Conservation (phyloP, 495 filamentous ascomycete genomes). For the Tuber microsphaerosporum region DNA sequence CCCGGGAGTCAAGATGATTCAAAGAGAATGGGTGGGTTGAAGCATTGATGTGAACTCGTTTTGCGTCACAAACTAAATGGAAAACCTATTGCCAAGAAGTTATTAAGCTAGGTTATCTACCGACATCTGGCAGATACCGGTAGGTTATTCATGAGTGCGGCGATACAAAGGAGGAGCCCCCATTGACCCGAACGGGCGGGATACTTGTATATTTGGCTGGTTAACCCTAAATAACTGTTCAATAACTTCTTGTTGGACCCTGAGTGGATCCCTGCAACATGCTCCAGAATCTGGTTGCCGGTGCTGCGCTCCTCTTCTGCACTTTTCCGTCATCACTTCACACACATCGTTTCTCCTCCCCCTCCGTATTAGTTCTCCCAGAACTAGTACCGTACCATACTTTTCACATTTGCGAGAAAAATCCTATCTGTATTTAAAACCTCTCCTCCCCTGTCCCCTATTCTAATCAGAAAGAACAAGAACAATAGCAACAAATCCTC, state of each 20-base stretch:
- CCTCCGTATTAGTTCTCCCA: too few species aligned
- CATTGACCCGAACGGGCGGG: too few species aligned
- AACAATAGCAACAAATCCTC: neutral
- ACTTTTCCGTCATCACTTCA: neutral
- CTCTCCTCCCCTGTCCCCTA: neutral
- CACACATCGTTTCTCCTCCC: neutral
- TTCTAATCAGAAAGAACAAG: neutral
- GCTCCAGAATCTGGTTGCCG: too few species aligned
- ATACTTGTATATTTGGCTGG: too few species aligned
- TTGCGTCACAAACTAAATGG: neutral
- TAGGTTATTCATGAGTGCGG: too few species aligned
- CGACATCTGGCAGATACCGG: too few species aligned
- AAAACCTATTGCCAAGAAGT: neutral
- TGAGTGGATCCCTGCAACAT: too few species aligned
- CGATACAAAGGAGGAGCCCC: too few species aligned
- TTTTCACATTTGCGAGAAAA: neutral
- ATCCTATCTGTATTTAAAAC: neutral
- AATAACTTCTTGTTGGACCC: too few species aligned
- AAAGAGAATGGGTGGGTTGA: neutral
- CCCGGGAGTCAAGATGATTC: neutral
- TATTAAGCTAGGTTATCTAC: neutral
- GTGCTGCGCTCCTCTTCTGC: neutral
- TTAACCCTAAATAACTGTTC: too few species aligned
- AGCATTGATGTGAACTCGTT: neutral
- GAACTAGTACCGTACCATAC: neutral